phyloP scores from a whole-genome alignment of 345 rosid species.

The Eucalyptus sp. region DNA sequence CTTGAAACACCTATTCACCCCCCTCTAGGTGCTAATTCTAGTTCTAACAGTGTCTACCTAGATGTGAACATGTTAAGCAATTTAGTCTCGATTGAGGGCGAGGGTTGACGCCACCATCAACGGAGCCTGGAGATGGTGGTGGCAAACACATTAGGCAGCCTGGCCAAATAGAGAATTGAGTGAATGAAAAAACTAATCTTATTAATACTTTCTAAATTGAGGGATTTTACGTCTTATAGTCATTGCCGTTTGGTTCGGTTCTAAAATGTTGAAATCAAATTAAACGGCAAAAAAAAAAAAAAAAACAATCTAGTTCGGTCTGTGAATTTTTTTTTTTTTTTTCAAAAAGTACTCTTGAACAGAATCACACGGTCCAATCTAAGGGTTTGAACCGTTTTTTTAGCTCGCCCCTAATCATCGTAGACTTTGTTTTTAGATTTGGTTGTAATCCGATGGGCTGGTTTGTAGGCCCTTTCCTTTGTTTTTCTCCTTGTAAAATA shows the following conservation, averaged over 20 bases:
- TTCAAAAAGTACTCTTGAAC: neutral
- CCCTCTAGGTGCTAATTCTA: no score
- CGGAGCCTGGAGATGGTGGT: neutral
- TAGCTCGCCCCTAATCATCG: neutral
- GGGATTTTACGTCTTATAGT: neutral
- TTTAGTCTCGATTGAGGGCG: neutral
- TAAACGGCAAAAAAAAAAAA: neutral
- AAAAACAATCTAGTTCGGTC: neutral
- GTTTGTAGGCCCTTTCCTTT: no score
- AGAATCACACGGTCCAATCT: neutral
- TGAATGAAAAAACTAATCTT: neutral
- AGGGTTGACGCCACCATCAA: neutral
- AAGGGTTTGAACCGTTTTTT: neutral
- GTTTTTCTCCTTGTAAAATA: no score
- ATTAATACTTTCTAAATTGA: neutral
- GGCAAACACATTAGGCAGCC: neutral
- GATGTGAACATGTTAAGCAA: neutral
- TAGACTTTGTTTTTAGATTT: neutral
- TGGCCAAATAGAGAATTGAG: accelerated
- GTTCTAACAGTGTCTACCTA: neutral
- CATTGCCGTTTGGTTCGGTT: neutral
- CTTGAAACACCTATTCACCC: no score
- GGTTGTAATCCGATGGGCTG: no score
- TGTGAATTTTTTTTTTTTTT: neutral
- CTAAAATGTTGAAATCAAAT: neutral